These are phyloP conservation scores for Eimeria tenella DNA, from an alignment of 169 alveolate genomes.

Conservation along the genomic window DNA sequence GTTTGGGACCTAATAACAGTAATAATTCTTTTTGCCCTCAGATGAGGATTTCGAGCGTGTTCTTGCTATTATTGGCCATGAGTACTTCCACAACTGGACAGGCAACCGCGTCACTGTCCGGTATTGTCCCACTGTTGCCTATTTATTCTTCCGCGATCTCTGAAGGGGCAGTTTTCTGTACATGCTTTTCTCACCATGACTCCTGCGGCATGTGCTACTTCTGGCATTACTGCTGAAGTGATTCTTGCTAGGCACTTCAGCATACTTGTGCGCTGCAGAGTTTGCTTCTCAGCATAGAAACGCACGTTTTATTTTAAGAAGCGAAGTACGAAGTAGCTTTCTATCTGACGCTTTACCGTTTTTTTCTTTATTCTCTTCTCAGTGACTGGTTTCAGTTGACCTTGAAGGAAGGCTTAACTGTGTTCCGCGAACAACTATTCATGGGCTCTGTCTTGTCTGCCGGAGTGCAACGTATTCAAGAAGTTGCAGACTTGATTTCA, in stretches of 20 bases:
- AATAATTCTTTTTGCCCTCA: background rate
- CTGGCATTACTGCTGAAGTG: background rate
- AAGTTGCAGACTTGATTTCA: constrained; percentile 88
- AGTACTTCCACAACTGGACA: constrained; percentile 96
- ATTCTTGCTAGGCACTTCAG: too few species aligned
- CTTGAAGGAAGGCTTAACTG: constrained; percentile 95
- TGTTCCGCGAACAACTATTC: constrained; percentile 93
- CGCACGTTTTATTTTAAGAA: background rate
- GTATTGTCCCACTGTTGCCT: constrained; percentile 92
- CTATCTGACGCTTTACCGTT: background rate
- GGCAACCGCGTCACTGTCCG: constrained; percentile 96
- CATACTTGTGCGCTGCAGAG: background rate
- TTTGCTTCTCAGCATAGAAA: background rate
- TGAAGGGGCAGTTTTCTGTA: background rate
- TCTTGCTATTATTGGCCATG: constrained; percentile 94
- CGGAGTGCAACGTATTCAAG: constrained; percentile 90
- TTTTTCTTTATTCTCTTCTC: background rate
- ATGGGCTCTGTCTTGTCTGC: constrained; percentile 88
- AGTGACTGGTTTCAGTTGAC: constrained; percentile 81
- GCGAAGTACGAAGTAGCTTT: background rate
- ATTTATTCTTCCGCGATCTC: background rate
- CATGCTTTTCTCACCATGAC: background rate
- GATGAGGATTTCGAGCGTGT: constrained; percentile 92
- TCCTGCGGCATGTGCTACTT: background rate
- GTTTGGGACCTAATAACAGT: too few species aligned